These are phyloP conservation scores for Marasmius sp. DNA, from an alignment of 1,284 basidiomycete genomes.

Conservation along the genomic window DNA sequence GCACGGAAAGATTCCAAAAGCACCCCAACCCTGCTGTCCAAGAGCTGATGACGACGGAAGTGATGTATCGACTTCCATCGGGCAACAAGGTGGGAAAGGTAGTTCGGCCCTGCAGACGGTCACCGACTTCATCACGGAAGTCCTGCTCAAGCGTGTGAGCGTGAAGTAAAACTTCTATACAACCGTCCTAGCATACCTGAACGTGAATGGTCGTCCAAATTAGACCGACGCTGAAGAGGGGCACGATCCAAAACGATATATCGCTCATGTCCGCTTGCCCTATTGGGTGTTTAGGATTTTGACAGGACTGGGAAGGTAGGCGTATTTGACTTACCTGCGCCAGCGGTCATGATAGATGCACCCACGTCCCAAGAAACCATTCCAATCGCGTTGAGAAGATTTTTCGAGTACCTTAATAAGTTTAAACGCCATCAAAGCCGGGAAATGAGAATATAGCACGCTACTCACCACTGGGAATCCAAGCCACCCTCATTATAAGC, in stretches of 20 bases:
- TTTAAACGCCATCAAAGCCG: too few relatives aligned
- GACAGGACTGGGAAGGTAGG: constrained; percentile 10
- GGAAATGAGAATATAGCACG: background rate
- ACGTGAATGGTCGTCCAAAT: constrained; percentile 15
- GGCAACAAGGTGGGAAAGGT: constrained; percentile 39
- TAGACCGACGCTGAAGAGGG: constrained; percentile 11
- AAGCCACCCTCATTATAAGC: constrained; percentile 36
- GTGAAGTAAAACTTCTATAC: constrained; percentile 27
- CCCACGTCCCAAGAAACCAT: constrained; percentile 27
- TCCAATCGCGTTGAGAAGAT: constrained; percentile 34
- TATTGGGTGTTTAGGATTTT: constrained; percentile 20
- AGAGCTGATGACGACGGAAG: constrained; percentile 20
- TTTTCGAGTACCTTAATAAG: constrained; percentile 24
- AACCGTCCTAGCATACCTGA: constrained; percentile 15
- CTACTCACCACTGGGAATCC: constrained; percentile 26
- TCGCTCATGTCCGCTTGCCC: constrained; percentile 17
- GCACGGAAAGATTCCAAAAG: constrained; percentile 19
- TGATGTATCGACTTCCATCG: constrained; percentile 24
- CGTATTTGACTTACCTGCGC: constrained; percentile 21
- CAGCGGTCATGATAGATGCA: constrained; percentile 21
- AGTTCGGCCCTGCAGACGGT: constrained; percentile 31
- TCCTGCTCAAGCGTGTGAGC: constrained; percentile 34
- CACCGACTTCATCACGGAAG: constrained; percentile 41
- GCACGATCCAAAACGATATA: constrained; percentile 23
- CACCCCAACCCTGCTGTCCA: constrained; percentile 21